phyloP scores from a whole-genome alignment of 1,284 basidiomycete species.

The Pseudozyma thailandica region DNA sequence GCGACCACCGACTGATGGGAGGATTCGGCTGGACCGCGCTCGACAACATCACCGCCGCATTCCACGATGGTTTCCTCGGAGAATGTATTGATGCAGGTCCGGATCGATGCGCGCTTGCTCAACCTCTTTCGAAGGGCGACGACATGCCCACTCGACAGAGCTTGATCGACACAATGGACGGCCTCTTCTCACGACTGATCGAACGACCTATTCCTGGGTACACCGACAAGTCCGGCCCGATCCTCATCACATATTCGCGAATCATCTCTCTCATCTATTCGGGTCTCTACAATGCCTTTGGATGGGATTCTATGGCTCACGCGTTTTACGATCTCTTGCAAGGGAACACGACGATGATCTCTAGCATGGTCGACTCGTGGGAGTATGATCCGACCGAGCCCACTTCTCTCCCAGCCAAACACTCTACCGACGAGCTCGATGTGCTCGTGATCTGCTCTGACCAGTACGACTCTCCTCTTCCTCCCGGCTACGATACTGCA shows the following conservation, averaged over 20 bases:
- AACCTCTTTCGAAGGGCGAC: neutral
- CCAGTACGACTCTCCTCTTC: slow-evolving; percentile 26
- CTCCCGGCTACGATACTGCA: slow-evolving; percentile 5
- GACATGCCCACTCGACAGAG: neutral
- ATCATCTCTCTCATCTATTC: slow-evolving; percentile 34
- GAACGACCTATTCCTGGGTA: slow-evolving; percentile 25
- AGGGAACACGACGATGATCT: slow-evolving; percentile 26
- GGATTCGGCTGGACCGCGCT: slow-evolving; percentile 38
- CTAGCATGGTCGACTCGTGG: slow-evolving; percentile 30
- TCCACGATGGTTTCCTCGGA: slow-evolving; percentile 40
- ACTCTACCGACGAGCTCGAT: slow-evolving; percentile 27
- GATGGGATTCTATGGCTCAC: slow-evolving; percentile 22
- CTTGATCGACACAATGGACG: slow-evolving; percentile 15
- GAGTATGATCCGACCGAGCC: slow-evolving; percentile 25
- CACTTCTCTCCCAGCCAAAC: neutral
- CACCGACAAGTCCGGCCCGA: slow-evolving; percentile 17
- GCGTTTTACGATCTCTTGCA: slow-evolving; percentile 24
- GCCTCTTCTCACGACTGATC: slow-evolving; percentile 20
- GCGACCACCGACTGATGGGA: slow-evolving; percentile 27
- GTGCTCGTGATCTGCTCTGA: slow-evolving; percentile 46
- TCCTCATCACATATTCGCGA: slow-evolving; percentile 34
- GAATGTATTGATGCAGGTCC: slow-evolving; percentile 44
- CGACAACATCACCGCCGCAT: slow-evolving; percentile 44
- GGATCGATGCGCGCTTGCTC: slow-evolving; percentile 28
- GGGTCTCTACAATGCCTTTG: slow-evolving; percentile 21